Conservation (phyloP, 148 eudicot species). For the Cornus controversa region DNA sequence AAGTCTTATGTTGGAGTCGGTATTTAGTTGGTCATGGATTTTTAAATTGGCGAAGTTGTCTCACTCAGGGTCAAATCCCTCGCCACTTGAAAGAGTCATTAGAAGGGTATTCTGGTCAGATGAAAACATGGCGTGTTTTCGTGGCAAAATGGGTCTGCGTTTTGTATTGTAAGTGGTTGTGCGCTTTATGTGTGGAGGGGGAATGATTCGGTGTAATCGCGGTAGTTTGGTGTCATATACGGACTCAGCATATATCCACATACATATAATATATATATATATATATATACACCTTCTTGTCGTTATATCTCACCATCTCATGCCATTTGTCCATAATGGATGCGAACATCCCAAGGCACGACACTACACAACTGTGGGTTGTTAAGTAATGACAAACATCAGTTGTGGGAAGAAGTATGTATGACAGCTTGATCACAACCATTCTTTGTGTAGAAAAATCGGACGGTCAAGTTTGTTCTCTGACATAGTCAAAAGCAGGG, state of each 20-base stretch:
- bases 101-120: constrained; percentile 21
- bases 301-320: neutral
- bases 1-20: constrained; percentile 16
- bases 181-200: constrained; percentile 6
- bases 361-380: neutral
- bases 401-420: neutral
- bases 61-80: constrained; percentile 7
- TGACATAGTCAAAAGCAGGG: neutral
- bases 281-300: neutral
- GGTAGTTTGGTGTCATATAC: neutral
- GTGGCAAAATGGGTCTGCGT: constrained; percentile 21
- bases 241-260: too few species aligned
- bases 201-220: neutral
- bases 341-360: neutral
- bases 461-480: neutral
- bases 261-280: too few species aligned
- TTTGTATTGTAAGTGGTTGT: constrained; percentile 20
- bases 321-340: neutral
- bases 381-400: neutral
- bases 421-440: neutral
- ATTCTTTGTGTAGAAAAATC: neutral
- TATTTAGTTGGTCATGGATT: neutral
- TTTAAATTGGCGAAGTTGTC: constrained; percentile 1
- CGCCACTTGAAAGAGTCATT: neutral
- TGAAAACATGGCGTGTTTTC: constrained; percentile 22